Base-by-base conservation (phyloP, 768 basidiomycete species). In the Lactarius hengduanensis region DNA sequence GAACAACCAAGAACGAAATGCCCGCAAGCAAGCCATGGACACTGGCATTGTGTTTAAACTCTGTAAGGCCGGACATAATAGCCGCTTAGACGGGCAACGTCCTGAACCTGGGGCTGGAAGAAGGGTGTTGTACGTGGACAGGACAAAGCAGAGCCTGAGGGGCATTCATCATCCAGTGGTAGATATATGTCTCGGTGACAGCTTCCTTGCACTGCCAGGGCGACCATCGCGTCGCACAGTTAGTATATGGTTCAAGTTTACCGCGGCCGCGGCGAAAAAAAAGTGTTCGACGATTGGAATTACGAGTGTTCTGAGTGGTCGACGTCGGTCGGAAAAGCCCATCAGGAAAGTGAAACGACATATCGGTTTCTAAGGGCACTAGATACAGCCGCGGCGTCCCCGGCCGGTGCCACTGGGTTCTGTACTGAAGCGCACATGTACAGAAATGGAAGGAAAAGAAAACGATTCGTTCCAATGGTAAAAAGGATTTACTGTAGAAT, bases 1-100 rank as follows among this genome's bases (percentile, higher is more conserved):
- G 0, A 0, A 65, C 0, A 28, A 68, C n/a, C 18, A 66, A 34
- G 64, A 68, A 68, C 5, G 67, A 38, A 50, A 53, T 34, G 45
- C 22, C 9, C 11, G 55, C 41, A 13, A 68, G 58, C 1, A 65
- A 13, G 5, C 43, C 67, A 32, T 68, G 67, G 13, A 5, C 5
- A 50, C 3, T 22, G 22, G 47, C 2, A 26, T 50, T 18, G 22
- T 50, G 22, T 18, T 50, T 50, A 15, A 26, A 50, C 11, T 50
- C 22, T 50, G 11, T 4, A 22, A 50, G 2, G 47, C 22, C 20
- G 6, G 47, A 50, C 47, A 50, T 50, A 11, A 7, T 26, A 50
- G 11, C 43, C 22, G 47, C 9, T 13, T 13, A 50, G 47, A 26
- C 11, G 20, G 13, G 22, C 47, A 50, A 26, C 2, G n/a, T 50